Evolutionary conservation across 148 eudicot genomes (phyloP).

Genomic region (Nepenthes gracilis): DNA sequence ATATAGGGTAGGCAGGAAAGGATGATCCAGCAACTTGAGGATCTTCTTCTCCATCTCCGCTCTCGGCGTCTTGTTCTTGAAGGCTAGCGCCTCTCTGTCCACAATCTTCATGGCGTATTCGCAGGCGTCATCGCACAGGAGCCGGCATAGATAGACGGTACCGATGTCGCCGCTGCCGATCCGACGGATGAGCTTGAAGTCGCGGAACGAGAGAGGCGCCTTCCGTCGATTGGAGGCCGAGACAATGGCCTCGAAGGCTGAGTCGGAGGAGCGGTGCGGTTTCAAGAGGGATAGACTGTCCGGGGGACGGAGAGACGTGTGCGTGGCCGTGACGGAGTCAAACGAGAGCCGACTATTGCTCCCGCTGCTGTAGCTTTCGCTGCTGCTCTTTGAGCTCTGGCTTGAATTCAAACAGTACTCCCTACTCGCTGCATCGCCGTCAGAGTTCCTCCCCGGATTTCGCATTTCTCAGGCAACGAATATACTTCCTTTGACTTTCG

Average conservation of each 20-base stretch:
- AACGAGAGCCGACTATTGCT: constrained; percentile 37
- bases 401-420: constrained; percentile 14
- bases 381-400: constrained; percentile 24
- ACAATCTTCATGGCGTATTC: constrained; percentile 88
- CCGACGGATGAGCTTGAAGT: constrained; percentile 46
- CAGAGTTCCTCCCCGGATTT: neutral
- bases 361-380: constrained; percentile 12
- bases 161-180: constrained; percentile 89
- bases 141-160: constrained; percentile 57
- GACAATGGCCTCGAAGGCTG: constrained; percentile 54
- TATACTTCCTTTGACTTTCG: too few species aligned
- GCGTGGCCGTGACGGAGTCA: constrained; percentile 12
- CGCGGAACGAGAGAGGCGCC: constrained; percentile 24
- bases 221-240: constrained; percentile 14
- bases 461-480: too few species aligned
- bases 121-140: constrained; percentile 15
- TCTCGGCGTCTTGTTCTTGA: constrained; percentile 53
- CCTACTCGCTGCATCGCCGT: neutral
- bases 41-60: constrained; percentile 69
- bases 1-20: constrained; percentile 64
- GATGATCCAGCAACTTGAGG: constrained; percentile 57
- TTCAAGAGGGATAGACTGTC: constrained; percentile 24
- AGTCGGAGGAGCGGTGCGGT: constrained; percentile 87
- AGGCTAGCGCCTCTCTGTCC: constrained; percentile 34
- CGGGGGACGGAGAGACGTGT: constrained; percentile 8